Percentiles rank a stretch among this genome's conserved stretches.
These are phyloP conservation scores for Cercospora janseana DNA, from an alignment of 2,329 filamentous ascomycete species.

Conservation along the genomic window DNA sequence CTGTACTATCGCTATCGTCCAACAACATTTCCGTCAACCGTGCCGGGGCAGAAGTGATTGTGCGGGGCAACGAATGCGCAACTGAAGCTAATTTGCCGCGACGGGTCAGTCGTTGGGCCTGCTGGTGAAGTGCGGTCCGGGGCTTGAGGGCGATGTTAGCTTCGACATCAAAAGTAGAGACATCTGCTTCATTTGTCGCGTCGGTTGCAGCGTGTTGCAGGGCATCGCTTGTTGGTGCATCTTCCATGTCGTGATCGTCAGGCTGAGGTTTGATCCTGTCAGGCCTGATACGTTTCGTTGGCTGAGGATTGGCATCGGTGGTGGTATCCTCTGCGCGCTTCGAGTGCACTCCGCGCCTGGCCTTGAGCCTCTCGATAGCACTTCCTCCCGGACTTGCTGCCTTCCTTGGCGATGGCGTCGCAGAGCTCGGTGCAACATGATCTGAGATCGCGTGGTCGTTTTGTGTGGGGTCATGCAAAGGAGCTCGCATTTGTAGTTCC, in stretches of 20 bases:
- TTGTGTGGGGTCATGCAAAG: neutral
- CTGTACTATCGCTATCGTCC: conserved; percentile 26
- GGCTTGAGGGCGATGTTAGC: conserved; percentile 6
- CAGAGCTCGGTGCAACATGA: neutral
- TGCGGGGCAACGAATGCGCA: conserved; percentile 22
- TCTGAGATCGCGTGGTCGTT: neutral
- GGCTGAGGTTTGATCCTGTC: neutral
- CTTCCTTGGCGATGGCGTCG: neutral
- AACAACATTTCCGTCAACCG: conserved; percentile 34
- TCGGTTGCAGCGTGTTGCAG: neutral
- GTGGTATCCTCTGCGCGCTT: conserved; percentile 14
- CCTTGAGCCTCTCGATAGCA: conserved; percentile 29
- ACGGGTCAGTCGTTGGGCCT: conserved; percentile 8
- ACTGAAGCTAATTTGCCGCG: conserved; percentile 21
- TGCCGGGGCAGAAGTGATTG: conserved; percentile 34
- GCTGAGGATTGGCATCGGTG: conserved; percentile 10
- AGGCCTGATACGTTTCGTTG: conserved; percentile 23
- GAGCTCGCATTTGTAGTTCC: neutral
- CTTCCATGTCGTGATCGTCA: conserved; percentile 20
- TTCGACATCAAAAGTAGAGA: conserved; percentile 29
- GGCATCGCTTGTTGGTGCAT: neutral
- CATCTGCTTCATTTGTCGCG: conserved; percentile 6
- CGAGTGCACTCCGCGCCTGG: conserved; percentile 10
- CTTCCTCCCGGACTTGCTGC: conserved; percentile 18
- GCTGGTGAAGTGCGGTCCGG: neutral